A percentile compares a stretch with the other conserved stretches of the same genome.
Evolutionary conservation across 2,329 filamentous ascomycete genomes (phyloP).

Genomic region (Penicillium concentricum): DNA sequence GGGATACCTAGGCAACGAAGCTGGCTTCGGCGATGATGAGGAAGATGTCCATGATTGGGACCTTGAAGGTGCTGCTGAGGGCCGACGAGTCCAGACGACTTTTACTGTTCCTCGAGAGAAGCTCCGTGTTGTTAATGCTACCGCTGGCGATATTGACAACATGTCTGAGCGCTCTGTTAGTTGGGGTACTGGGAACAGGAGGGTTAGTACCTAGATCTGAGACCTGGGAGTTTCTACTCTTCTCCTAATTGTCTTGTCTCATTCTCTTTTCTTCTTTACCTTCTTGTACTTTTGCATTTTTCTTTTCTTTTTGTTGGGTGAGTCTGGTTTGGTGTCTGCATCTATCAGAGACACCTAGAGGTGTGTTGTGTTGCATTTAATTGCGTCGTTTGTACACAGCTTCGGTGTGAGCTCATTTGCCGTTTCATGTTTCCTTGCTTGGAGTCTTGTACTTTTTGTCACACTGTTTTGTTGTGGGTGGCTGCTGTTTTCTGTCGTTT

Average conservation of each 20-base stretch:
- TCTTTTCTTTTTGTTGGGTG: slow-evolving; percentile 4
- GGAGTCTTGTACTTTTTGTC: not conserved
- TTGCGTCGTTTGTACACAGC: not conserved
- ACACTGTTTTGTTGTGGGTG: not conserved
- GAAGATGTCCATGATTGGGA: slow-evolving; percentile 61
- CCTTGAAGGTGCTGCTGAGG: slow-evolving; percentile 70
- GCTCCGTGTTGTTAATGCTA: slow-evolving; percentile 84
- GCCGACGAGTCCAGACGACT: slow-evolving; percentile 75
- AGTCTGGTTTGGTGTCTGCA: slow-evolving; percentile 6
- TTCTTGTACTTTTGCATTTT: slow-evolving; percentile 11
- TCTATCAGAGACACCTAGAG: not conserved
- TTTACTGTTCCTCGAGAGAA: slow-evolving; percentile 89
- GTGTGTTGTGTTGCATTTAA: not conserved
- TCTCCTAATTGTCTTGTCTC: not conserved
- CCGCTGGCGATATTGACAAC: slow-evolving; percentile 35
- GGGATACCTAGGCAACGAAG: slow-evolving; percentile 29
- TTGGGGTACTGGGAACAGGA: slow-evolving; percentile 8
- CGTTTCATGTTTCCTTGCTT: not conserved
- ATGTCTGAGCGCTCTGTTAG: slow-evolving; percentile 30
- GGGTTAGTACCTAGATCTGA: slow-evolving; percentile 2
- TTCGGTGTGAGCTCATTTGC: not conserved
- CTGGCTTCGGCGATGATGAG: slow-evolving; percentile 16
- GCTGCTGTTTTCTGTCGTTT: slow-evolving; percentile 8
- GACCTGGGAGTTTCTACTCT: not conserved
- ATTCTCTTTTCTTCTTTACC: not conserved